Percentiles rank a stretch among this genome's conserved stretches.
Conservation (phyloP, 805 yeast genomes). For the Candida suzukii region DNA sequence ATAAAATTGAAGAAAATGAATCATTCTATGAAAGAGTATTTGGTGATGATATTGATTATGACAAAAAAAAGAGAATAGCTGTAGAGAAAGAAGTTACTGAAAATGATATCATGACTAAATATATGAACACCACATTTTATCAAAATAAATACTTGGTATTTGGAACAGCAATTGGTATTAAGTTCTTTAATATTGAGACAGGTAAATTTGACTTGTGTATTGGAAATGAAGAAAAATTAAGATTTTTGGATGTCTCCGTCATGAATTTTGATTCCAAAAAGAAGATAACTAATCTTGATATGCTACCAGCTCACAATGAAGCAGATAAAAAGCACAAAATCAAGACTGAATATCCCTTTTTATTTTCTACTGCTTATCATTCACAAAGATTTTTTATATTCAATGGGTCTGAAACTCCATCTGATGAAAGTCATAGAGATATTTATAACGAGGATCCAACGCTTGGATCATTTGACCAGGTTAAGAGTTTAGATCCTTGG, state of each 20-base stretch:
- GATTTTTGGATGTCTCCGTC: conserved; percentile 15
- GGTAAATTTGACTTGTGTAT: conserved; percentile 16
- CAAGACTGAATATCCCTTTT: not conserved
- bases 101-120: not conserved
- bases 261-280: not conserved
- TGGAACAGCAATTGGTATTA: conserved; percentile 23
- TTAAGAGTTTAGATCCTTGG: conserved; percentile 1
- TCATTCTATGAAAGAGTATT: conserved; percentile 17
- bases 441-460: conserved; percentile 5
- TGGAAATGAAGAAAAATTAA: conserved; percentile 21
- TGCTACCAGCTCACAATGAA: not conserved
- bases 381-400: conserved; percentile 5
- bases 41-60: conserved; percentile 15
- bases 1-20: conserved; percentile 23
- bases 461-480: not conserved
- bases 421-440: conserved; percentile 3
- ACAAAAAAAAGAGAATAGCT: conserved; percentile 16
- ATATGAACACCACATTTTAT: conserved; percentile 20
- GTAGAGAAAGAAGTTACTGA: conserved; percentile 16
- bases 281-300: not conserved
- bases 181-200: conserved; percentile 19
- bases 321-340: not conserved
- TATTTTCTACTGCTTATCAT: conserved; percentile 1
- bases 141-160: conserved; percentile 19
- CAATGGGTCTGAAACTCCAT: not conserved